Evolutionary conservation across 148 eudicot species (phyloP), one percentile per base, ranked within the genome.

Genomic region (Vaccinium vitisidaea): DNA sequence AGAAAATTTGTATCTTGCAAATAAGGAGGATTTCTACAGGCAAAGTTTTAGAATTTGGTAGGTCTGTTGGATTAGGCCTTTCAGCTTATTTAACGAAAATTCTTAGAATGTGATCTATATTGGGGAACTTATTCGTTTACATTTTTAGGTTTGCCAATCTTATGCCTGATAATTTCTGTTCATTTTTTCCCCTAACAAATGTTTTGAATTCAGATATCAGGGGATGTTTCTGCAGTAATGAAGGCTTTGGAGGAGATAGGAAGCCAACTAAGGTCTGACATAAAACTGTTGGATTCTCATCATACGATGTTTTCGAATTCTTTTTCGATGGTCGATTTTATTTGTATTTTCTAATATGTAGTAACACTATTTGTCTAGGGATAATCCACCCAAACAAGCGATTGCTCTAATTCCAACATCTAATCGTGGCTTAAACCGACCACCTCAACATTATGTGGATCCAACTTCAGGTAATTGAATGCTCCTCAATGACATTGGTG

Each of bases 221-320:
- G 98, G 56, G 98, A 96, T 71, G 83, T 93, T 84, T 82, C 95
- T 54, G 90, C 92, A 48, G 96, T 96, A 70, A 85, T 93, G 80
- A 94, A 90, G 88, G 98, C 98, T 86, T 86, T 96, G 87, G 94
- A 92, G 69, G 97, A 96, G 88, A 93, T 96, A 86, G 98, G 98
- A 65, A 88, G 87, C 83, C 95, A 93, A 79, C 91, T 96, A 76
- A 93, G 98, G 98, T 96, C 76, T 39, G 18, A 56, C 11, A 58
- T 73, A 56, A 10, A 77, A 53, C 4, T 43, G 14, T 21, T n/a
- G 6, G 36, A 52, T 4, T 74, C 32, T 55, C 43, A 63, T 74
- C 56, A n/a, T 79, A 12, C 73, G 67, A 14, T 27, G 39, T 46
- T 46, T 52, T 63, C 65, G 18, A 69, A 19, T 67, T 9, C 79